These are phyloP conservation scores for Neurospora sp. DNA, from an alignment of 495 filamentous ascomycete species.

Conservation along the genomic window DNA sequence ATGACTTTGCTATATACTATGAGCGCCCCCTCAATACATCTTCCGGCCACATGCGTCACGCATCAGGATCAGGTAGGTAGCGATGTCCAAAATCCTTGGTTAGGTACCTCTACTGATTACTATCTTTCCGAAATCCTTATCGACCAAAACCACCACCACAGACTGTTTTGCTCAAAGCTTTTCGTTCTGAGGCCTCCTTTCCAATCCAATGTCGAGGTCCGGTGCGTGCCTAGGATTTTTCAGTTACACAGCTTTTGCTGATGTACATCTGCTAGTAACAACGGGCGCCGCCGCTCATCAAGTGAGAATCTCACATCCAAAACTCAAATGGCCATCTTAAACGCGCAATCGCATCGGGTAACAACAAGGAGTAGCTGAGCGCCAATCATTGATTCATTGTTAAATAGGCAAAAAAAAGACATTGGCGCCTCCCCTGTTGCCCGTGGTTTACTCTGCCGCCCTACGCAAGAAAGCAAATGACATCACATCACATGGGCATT, in stretches of 20 bases:
- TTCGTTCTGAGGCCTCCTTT: not conserved
- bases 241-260: not conserved
- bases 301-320: not conserved
- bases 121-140: not conserved
- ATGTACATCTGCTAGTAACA: not conserved
- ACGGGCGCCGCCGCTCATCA: not conserved
- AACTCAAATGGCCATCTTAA: not conserved
- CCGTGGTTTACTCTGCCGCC: not conserved
- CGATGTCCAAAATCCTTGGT: not conserved
- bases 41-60: not conserved
- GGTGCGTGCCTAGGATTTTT: too few relatives aligned
- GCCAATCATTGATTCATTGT: not conserved
- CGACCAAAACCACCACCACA: not conserved
- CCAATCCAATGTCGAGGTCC: not conserved
- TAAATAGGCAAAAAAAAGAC: not conserved
- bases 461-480: not conserved
- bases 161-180: not conserved
- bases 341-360: not conserved
- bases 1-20: not conserved
- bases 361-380: not conserved
- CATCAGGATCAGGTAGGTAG: not conserved
- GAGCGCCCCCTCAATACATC: not conserved
- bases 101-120: not conserved
- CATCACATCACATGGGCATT: not conserved
- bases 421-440: not conserved